These are phyloP conservation scores for Anastatica hierochuntica DNA, from an alignment of 345 rosid species.

Conservation along the genomic window DNA sequence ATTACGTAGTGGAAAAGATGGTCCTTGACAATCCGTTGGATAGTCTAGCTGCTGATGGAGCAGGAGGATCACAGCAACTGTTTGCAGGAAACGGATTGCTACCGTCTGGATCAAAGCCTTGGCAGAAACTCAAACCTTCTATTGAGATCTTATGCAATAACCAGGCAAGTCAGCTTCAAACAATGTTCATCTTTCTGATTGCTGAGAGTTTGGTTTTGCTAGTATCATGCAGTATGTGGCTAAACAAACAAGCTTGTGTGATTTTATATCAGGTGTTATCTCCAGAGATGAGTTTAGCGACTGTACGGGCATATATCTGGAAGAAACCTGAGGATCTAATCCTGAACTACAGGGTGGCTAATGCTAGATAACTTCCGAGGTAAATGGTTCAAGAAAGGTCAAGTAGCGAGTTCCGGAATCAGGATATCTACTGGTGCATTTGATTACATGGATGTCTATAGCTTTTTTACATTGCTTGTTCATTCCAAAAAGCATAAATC, in stretches of 20 bases:
- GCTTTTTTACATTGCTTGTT: no score
- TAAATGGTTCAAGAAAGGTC: slow-evolving; percentile 7
- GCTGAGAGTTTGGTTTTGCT: no score
- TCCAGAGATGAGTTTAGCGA: slow-evolving; percentile 97
- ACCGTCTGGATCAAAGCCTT: slow-evolving; percentile 59
- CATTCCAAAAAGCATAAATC: no score
- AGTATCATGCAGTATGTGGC: no score
- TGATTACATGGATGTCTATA: no score
- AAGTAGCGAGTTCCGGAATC: no score
- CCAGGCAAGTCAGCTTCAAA: slow-evolving; percentile 53
- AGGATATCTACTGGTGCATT: background rate
- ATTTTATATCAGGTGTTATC: slow-evolving; percentile 57
- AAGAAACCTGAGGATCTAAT: slow-evolving; percentile 93
- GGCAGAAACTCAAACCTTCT: slow-evolving; percentile 74
- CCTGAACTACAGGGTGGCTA: slow-evolving; percentile 74
- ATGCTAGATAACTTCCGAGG: slow-evolving; percentile 50
- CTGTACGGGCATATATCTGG: slow-evolving; percentile 88
- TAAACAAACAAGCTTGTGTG: background rate
- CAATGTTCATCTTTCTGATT: no score
- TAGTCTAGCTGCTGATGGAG: slow-evolving; percentile 42
- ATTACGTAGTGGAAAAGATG: slow-evolving; percentile 90
- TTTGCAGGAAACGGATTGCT: slow-evolving; percentile 57
- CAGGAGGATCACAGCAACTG: slow-evolving; percentile 57
- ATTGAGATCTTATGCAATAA: slow-evolving; percentile 94
- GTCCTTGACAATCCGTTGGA: slow-evolving; percentile 75